Evolutionary conservation across 805 yeast genomes (phyloP).

Genomic region (Novakomyces olei): DNA sequence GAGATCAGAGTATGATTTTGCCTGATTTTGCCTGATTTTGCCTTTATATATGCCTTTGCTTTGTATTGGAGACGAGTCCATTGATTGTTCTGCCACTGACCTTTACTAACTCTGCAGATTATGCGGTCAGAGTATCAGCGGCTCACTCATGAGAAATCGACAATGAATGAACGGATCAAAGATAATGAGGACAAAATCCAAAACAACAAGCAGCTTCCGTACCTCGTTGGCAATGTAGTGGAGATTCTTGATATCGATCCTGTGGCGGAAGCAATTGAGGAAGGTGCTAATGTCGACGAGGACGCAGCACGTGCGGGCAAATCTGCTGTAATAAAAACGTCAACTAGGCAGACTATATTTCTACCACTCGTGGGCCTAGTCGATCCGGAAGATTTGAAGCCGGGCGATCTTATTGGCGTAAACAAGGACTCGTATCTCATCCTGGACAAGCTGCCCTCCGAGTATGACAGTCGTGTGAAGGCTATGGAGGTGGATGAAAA

Average conservation of each 20-base stretch:
- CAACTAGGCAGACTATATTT: constrained; percentile 92
- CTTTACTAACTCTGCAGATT: not conserved
- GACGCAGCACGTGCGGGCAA: constrained; percentile 83
- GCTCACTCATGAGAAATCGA: constrained; percentile 73
- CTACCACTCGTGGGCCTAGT: constrained; percentile 90
- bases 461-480: constrained; percentile 90
- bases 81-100: constrained; percentile 1
- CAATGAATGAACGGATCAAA: constrained; percentile 80
- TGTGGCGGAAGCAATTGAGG: constrained; percentile 52
- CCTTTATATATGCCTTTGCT: not conserved
- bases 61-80: not conserved
- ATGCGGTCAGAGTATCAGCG: constrained; percentile 58
- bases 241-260: constrained; percentile 77
- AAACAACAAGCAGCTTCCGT: constrained; percentile 87
- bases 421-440: constrained; percentile 89
- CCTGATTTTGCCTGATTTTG: not conserved
- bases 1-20: constrained; percentile 52
- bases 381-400: constrained; percentile 73
- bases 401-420: constrained; percentile 95
- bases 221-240: constrained; percentile 87
- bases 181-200: constrained; percentile 91
- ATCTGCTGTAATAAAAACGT: constrained; percentile 95
- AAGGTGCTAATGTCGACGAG: constrained; percentile 86
- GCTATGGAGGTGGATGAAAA: constrained; percentile 99
- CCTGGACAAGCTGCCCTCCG: constrained; percentile 86